Conservation (phyloP, 768 basidiomycete species). For the Naganishia friedmannii region DNA sequence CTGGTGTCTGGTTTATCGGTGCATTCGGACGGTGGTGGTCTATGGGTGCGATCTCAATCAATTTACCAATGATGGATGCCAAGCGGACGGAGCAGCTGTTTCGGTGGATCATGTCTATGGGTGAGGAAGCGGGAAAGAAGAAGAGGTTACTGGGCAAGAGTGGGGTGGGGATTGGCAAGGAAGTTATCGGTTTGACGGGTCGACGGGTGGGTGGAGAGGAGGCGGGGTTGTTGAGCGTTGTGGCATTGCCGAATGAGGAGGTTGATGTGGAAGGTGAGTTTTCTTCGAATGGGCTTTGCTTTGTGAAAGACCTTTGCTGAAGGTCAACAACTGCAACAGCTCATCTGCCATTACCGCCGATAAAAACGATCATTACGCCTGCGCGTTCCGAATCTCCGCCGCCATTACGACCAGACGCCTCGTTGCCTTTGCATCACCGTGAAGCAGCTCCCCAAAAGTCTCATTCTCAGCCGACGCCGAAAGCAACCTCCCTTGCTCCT, state of each 20-base stretch:
- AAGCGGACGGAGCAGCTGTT: constrained; percentile 35
- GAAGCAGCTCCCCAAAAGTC: constrained; percentile 2
- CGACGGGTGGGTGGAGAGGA: constrained; percentile 19
- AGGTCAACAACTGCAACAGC: neutral
- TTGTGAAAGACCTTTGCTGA: neutral
- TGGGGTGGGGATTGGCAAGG: constrained; percentile 14
- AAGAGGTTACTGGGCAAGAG: constrained; percentile 21
- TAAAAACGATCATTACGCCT: constrained; percentile 20
- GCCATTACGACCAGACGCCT: constrained; percentile 28
- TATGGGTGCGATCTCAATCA: constrained; percentile 64
- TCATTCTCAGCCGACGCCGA: neutral
- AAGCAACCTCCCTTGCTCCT: neutral
- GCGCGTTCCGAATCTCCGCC: constrained; percentile 30
- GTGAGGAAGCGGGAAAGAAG: constrained; percentile 19
- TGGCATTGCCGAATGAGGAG: constrained; percentile 31
- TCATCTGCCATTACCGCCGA: neutral
- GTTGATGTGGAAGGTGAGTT: constrained; percentile 19
- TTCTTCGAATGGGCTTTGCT: neutral
- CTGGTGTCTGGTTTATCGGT: constrained; percentile 82
- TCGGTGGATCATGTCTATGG: constrained; percentile 32
- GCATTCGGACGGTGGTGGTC: constrained; percentile 90
- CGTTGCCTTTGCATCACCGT: constrained; percentile 30
- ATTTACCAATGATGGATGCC: constrained; percentile 44
- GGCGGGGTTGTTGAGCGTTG: constrained; percentile 27
- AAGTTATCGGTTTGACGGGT: constrained; percentile 14